Evolutionary conservation across 306 rosid genomes (phyloP).

Genomic region (Trichosanthes truncata): DNA sequence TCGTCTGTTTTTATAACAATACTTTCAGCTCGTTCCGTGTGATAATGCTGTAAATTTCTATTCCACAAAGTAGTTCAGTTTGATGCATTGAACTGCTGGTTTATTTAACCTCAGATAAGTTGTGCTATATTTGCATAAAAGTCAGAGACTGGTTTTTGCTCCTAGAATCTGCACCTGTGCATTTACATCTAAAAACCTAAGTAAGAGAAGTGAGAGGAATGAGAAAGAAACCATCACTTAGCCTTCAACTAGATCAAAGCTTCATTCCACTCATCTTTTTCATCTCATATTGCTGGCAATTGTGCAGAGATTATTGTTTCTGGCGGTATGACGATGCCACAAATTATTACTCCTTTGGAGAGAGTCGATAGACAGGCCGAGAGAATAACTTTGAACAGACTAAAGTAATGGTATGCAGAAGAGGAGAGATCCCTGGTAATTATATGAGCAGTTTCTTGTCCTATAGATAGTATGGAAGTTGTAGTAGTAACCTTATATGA

Average conservation of each 20-base stretch:
- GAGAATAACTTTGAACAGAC: slow-evolving; percentile 57
- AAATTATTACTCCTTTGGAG: slow-evolving; percentile 52
- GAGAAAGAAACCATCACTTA: neutral
- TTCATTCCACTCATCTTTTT: neutral
- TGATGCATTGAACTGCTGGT: neutral
- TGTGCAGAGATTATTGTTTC: slow-evolving; percentile 82
- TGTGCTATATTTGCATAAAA: neutral
- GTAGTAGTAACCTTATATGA: neutral
- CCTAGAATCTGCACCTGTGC: neutral
- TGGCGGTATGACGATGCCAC: slow-evolving; percentile 94
- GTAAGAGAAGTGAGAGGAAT: neutral
- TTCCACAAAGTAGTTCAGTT: neutral
- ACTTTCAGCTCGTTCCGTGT: neutral
- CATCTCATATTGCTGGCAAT: neutral
- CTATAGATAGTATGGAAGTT: neutral
- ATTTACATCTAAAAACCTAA: neutral
- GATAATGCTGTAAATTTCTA: neutral
- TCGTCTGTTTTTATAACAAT: neutral
- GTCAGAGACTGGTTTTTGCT: neutral
- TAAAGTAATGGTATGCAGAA: slow-evolving; percentile 16
- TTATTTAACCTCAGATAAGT: neutral
- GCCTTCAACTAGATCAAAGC: neutral
- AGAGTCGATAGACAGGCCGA: slow-evolving; percentile 41
- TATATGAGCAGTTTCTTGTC: neutral
- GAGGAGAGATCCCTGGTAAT: neutral